Conservation (phyloP, 495 filamentous ascomycete species). For the Trypethelium eluteriae region DNA sequence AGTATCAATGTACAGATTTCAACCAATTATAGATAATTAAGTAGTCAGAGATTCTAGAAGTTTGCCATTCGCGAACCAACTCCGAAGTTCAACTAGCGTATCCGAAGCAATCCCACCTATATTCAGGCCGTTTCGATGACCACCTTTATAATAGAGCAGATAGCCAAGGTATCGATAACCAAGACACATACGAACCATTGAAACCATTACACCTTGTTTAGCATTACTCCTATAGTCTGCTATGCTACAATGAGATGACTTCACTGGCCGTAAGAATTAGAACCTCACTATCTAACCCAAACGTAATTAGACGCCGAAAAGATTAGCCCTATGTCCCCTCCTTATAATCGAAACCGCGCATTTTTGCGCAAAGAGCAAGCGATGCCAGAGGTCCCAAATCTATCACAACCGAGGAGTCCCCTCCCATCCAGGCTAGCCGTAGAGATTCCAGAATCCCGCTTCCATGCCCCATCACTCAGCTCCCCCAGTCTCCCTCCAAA, state of each 20-base stretch:
- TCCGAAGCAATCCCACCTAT: too few species aligned
- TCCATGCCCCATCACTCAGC: too few species aligned
- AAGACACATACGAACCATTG: not conserved
- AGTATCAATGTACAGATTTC: too few species aligned
- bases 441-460: too few species aligned
- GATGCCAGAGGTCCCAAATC: not conserved
- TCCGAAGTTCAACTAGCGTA: too few species aligned
- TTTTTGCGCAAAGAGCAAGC: not conserved
- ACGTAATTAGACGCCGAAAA: not conserved
- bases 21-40: too few species aligned
- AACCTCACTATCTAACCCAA: not conserved
- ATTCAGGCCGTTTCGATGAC: too few species aligned
- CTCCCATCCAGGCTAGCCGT: not conserved
- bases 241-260: constrained; percentile 1
- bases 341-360: too few species aligned
- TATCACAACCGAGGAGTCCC: not conserved
- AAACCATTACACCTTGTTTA: not conserved
- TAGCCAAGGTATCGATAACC: not conserved
- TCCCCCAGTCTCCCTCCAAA: too few species aligned
- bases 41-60: too few species aligned
- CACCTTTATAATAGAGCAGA: not conserved
- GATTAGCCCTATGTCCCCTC: too few species aligned
- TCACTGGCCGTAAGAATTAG: not conserved
- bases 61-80: too few species aligned
- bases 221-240: not conserved